Base-by-base conservation (phyloP, 2,329 filamentous ascomycete species). In the Paraphaeosphaeria minitans region DNA sequence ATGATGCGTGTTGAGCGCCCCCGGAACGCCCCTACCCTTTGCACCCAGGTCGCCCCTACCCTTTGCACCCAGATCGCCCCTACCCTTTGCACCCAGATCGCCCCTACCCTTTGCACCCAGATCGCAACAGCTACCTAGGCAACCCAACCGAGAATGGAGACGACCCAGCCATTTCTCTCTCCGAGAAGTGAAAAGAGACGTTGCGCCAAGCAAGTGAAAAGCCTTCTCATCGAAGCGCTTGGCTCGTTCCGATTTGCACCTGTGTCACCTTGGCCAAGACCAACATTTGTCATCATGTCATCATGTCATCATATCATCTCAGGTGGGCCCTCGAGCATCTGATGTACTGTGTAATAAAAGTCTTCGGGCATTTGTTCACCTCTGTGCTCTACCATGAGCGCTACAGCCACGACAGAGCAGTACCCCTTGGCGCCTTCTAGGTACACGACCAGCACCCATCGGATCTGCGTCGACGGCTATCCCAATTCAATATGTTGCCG, bases 1-100 rank as follows among this genome's bases (percentile, higher is more conserved):
- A 45, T 53, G 51, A 53, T 53, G 51, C 22, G 21, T 45, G 14
- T 45, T 10, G 13, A 21, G 45, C 51, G 41, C 41, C 35, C 14
- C 9, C 41, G 51, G 51, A 53, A 46, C n/a, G 39, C 41, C 24
- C 42, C 29, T 19, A 13, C 21, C 21, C 3, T 27, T 27, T 27
- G 24, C 24, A 6, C 24, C 24, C 6, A 27, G 24, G 6, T 27
- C 24, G n/a, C n/a, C n/a, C n/a, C n/a, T n/a, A n/a, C n/a, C n/a
- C n/a, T n/a, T n/a, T n/a, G n/a, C n/a, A 10, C 8, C 22, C 37
- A 43, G 35, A 29, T 27, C 33, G 22, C 41, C n/a, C n/a, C n/a
- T n/a, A n/a, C n/a, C n/a, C n/a, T n/a, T n/a, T n/a, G 41, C 41
- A 24, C 14, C 9, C 41, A 41, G 51, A 53, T 53, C n/a, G 39